Percentiles rank a stretch among this genome's conserved stretches.
phyloP scores from a whole-genome alignment of 148 eudicot species.

The Cornus suecica region DNA sequence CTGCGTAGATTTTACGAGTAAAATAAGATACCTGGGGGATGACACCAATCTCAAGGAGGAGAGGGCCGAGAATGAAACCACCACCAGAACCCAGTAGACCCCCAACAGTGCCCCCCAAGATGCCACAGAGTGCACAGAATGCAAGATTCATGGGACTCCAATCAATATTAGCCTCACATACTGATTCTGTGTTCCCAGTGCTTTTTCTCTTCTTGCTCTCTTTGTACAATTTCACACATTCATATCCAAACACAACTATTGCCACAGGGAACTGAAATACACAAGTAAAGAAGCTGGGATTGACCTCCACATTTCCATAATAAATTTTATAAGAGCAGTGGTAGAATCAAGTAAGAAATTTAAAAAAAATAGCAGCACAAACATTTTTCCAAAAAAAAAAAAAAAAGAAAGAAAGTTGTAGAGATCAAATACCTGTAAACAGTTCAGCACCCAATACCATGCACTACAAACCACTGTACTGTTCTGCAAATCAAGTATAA shows the following conservation, averaged over 20 bases:
- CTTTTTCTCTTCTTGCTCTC: constrained; percentile 66
- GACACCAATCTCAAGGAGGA: constrained; percentile 91
- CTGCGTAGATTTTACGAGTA: too few relatives aligned
- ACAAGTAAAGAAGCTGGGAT: background rate
- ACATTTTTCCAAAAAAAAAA: too few relatives aligned
- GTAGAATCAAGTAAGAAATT: too few relatives aligned
- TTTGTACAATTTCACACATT: constrained; percentile 61
- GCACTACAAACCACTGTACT: constrained; percentile 48
- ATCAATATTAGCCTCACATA: constrained; percentile 83
- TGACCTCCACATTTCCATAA: background rate
- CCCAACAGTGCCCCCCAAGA: constrained; percentile 95
- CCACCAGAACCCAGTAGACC: constrained; percentile 97
- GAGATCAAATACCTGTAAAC: constrained; percentile 60
- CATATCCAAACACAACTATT: constrained; percentile 59
- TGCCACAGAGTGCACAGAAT: constrained; percentile 82
- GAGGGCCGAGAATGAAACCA: constrained; percentile 95
- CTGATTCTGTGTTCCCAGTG: constrained; percentile 54
- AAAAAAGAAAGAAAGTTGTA: too few relatives aligned
- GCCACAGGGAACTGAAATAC: constrained; percentile 71
- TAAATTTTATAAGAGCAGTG: too few relatives aligned
- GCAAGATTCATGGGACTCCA: constrained; percentile 64
- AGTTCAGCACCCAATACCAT: constrained; percentile 74
- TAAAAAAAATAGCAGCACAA: background rate
- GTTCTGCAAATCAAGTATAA: constrained; percentile 47
- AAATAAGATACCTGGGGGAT: constrained; percentile 75